A percentile compares a stretch with the other conserved stretches of the same genome.
phyloP scores from a whole-genome alignment of 331 rosid species.

The Phaseolus coccineus region DNA sequence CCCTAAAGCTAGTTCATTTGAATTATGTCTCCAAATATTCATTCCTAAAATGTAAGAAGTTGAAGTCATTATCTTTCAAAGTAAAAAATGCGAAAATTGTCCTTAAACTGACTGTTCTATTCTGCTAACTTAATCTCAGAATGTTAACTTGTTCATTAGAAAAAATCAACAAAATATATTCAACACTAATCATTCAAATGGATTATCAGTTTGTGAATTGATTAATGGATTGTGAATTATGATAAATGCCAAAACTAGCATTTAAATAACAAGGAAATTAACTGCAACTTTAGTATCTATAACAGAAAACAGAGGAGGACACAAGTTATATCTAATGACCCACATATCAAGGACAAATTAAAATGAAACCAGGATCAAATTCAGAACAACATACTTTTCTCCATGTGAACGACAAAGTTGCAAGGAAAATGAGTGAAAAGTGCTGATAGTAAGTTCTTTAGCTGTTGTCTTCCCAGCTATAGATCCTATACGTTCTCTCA shows the following conservation, averaged over 20 bases:
- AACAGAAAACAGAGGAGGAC: conserved; percentile 36
- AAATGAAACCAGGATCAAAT: conserved; percentile 34
- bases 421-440: conserved; percentile 97
- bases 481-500: conserved; percentile 93
- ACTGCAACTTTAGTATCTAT: conserved; percentile 15
- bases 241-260: conserved; percentile 17
- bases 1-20: neutral
- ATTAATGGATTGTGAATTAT: conserved; percentile 6
- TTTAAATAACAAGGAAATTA: conserved; percentile 35
- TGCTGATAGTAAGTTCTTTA: conserved; percentile 88
- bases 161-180: conserved; percentile 13
- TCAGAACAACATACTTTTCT: conserved; percentile 68
- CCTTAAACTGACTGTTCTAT: neutral
- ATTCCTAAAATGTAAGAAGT: neutral
- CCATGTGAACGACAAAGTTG: conserved; percentile 94
- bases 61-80: neutral
- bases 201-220: conserved; percentile 14
- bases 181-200: neutral
- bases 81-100: conserved; percentile 4
- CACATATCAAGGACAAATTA: neutral
- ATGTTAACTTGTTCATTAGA: conserved; percentile 21
- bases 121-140: conserved; percentile 19
- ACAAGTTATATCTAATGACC: conserved; percentile 23
- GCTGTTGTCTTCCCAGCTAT: conserved; percentile 84
- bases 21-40: conserved; percentile 9